A percentile compares a stretch with the other conserved stretches of the same genome.
Conservation (phyloP, 176 grass and related monocot species). For the Carex pumila region DNA sequence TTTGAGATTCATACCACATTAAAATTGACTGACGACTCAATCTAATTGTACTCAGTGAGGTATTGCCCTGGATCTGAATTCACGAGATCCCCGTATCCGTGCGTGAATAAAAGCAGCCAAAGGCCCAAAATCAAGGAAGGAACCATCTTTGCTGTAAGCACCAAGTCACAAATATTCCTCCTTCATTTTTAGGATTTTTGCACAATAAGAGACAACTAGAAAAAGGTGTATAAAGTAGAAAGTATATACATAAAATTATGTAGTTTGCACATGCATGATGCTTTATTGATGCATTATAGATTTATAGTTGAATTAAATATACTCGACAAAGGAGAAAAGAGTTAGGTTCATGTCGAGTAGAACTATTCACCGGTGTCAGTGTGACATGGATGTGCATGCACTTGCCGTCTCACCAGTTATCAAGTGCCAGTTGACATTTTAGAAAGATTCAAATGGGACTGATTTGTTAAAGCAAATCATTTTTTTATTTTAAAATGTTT, state of each 20-base stretch:
- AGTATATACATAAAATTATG: background rate
- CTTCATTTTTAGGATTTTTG: background rate
- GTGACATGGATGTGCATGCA: background rate
- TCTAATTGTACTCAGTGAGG: too few relatives aligned
- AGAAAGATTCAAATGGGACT: background rate
- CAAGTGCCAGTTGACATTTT: background rate
- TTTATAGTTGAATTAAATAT: too few relatives aligned
- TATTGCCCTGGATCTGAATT: too few relatives aligned
- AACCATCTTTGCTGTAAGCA: background rate
- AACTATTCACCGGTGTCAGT: background rate
- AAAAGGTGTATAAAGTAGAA: background rate
- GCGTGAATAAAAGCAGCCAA: too few relatives aligned
- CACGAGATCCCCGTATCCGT: too few relatives aligned
- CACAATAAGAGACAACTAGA: background rate
- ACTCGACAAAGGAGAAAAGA: too few relatives aligned
- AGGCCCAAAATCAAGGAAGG: background rate
- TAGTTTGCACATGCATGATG: background rate
- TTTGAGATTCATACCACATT: too few relatives aligned
- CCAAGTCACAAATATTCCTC: background rate
- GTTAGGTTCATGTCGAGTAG: background rate
- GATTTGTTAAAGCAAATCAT: too few relatives aligned
- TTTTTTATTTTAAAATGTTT: too few relatives aligned
- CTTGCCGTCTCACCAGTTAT: background rate
- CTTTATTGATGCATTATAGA: too few relatives aligned
- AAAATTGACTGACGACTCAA: too few relatives aligned